phyloP scores from a whole-genome alignment of 139 green algal species.

The Chlorella ohadii region DNA sequence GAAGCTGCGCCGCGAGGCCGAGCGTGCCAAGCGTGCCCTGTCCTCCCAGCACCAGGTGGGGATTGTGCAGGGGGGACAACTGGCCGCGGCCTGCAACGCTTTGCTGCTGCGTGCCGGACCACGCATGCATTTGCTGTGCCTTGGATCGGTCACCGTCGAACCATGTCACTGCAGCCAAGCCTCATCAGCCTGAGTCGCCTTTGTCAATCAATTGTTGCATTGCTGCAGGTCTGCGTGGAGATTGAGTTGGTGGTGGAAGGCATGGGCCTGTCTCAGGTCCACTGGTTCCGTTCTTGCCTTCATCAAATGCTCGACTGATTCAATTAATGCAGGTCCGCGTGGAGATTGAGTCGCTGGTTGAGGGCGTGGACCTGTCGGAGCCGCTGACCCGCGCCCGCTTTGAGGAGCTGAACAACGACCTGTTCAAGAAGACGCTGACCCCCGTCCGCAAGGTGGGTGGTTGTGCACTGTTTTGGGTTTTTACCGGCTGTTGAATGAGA shows the following conservation, averaged over 20 bases:
- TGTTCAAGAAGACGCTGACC: constrained; percentile 98
- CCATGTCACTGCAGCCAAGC: too few species aligned
- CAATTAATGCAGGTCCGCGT: constrained; percentile 78
- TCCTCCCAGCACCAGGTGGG: constrained; percentile 94
- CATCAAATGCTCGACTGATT: too few species aligned
- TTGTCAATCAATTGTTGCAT: too few species aligned
- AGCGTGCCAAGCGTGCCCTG: constrained; percentile 98
- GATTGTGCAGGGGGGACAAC: too few species aligned
- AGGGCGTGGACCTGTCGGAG: constrained; percentile 97
- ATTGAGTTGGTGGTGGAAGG: constrained; percentile 97
- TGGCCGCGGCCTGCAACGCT: too few species aligned
- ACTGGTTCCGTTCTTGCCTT: too few species aligned
- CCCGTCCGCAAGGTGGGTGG: constrained; percentile 88
- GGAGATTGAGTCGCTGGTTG: constrained; percentile 96
- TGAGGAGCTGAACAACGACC: constrained; percentile 99
- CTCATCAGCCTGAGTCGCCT: too few species aligned
- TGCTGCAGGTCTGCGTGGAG: constrained; percentile 89
- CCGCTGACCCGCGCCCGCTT: constrained; percentile 98
- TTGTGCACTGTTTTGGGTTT: background rate
- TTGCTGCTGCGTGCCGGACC: too few species aligned
- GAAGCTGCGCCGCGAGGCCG: constrained; percentile 96
- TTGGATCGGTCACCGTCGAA: too few species aligned
- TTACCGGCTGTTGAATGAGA: too few species aligned
- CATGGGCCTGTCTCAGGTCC: constrained; percentile 95
- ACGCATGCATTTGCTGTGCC: too few species aligned